phyloP scores from a whole-genome alignment of 208 protist species.

The Wallacemonas rigidus region DNA sequence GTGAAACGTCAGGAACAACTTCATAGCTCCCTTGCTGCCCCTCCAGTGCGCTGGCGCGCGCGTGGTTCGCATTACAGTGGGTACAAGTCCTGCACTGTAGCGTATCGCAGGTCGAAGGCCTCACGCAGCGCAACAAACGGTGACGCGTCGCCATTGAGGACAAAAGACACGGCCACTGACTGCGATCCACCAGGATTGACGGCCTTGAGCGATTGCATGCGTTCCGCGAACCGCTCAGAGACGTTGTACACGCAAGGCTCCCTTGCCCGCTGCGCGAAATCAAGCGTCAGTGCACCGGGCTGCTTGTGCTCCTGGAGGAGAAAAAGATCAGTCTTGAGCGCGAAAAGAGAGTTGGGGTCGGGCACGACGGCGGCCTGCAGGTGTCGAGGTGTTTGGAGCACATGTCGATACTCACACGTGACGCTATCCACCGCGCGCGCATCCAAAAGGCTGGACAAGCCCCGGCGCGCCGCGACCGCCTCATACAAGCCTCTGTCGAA shows the following conservation, averaged over 20 bases:
- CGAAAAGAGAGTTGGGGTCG: constrained; percentile 72
- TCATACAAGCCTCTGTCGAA: constrained; percentile 20
- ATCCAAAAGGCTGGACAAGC: constrained; percentile 44
- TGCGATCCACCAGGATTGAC: constrained; percentile 19
- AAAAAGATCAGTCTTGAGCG: constrained; percentile 77
- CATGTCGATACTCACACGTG: constrained; percentile 38
- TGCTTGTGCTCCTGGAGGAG: constrained; percentile 67
- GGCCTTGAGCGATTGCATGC: constrained; percentile 42
- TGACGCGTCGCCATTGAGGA: constrained; percentile 48
- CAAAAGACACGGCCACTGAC: constrained; percentile 59
- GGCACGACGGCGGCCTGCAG: constrained; percentile 54
- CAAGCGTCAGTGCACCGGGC: constrained; percentile 36
- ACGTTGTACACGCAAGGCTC: constrained; percentile 83
- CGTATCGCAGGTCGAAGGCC: constrained; percentile 62
- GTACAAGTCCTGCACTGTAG: constrained; percentile 68
- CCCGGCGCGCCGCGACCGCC: constrained; percentile 42
- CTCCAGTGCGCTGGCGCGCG: too few species aligned
- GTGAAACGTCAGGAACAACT: too few species aligned
- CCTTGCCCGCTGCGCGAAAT: constrained; percentile 54
- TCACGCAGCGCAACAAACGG: constrained; percentile 72
- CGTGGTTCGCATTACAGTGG: constrained; percentile 15
- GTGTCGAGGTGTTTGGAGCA: constrained; percentile 47
- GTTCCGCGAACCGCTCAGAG: constrained; percentile 73
- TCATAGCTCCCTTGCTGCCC: too few species aligned
- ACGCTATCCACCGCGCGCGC: background rate